These are phyloP conservation scores for Royoungia palumana DNA, from an alignment of 768 basidiomycete species.

Conservation along the genomic window DNA sequence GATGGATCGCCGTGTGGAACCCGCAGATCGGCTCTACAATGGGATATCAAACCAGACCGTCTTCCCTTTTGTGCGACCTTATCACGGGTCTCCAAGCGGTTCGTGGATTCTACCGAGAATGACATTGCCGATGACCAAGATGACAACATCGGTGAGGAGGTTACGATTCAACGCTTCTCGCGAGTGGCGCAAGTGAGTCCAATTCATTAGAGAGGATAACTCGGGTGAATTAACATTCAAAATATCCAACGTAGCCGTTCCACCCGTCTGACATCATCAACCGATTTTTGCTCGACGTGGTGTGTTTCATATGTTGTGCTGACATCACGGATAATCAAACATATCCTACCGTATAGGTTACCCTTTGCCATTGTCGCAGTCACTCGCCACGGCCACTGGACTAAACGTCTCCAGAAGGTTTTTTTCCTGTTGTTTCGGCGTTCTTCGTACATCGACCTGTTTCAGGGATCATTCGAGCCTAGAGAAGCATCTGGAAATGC, in stretches of 20 bases:
- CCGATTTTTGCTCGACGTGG: conserved; percentile 2
- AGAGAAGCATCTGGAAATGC: background rate
- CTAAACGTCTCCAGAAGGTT: conserved; percentile 2
- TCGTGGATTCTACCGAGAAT: background rate
- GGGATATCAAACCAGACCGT: conserved; percentile 19
- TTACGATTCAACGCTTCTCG: background rate
- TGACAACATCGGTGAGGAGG: background rate
- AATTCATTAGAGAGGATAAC: background rate
- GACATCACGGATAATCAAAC: background rate
- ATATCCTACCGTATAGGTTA: background rate
- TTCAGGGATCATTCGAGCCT: background rate
- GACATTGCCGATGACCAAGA: background rate
- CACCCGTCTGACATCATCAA: conserved; percentile 15
- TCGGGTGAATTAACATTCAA: too few relatives aligned
- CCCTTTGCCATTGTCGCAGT: conserved; percentile 8
- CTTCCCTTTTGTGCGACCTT: conserved; percentile 7
- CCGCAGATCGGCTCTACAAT: background rate
- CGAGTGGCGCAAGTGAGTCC: conserved; percentile 1
- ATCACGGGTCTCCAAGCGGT: background rate
- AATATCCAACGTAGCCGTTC: background rate
- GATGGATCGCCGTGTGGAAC: conserved; percentile 8
- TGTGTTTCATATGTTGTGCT: background rate
- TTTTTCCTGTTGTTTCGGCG: background rate
- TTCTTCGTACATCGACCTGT: background rate
- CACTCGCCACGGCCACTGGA: conserved; percentile 12